Percentiles rank a stretch among this genome's conserved stretches.
These are phyloP conservation scores for Coniochaeta prunicola DNA, from an alignment of 2,329 filamentous ascomycete species.

Conservation along the genomic window DNA sequence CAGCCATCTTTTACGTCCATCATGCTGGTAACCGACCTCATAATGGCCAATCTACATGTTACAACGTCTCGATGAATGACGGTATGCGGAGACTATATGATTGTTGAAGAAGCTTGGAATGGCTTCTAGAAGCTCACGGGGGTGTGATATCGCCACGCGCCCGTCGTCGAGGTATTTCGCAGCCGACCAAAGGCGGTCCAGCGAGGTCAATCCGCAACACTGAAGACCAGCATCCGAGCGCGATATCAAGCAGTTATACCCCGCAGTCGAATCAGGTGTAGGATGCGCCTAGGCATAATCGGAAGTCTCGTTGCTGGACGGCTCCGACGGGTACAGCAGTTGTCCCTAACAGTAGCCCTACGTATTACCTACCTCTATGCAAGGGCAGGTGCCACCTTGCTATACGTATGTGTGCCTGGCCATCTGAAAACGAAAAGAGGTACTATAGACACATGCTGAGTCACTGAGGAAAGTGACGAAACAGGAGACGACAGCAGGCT, in stretches of 20 bases:
- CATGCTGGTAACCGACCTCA: conserved; percentile 8
- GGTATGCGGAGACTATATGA: conserved; percentile 4
- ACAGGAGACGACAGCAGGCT: too few species aligned
- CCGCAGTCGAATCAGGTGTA: not conserved
- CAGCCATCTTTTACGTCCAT: conserved; percentile 7
- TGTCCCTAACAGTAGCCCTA: not conserved
- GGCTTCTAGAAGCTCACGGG: conserved; percentile 10
- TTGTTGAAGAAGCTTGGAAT: conserved; percentile 7
- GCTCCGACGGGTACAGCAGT: not conserved
- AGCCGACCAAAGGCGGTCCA: not conserved
- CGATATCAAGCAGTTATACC: not conserved
- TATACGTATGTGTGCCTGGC: too few species aligned
- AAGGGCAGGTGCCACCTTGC: too few species aligned
- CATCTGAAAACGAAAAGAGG: too few species aligned
- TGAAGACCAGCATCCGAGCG: not conserved
- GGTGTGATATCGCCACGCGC: not conserved
- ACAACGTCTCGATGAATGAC: conserved; percentile 11
- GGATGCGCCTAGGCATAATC: not conserved
- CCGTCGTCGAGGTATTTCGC: not conserved
- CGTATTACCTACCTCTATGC: too few species aligned
- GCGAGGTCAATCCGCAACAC: not conserved
- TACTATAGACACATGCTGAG: too few species aligned
- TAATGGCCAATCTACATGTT: conserved; percentile 15
- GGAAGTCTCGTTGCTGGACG: not conserved
- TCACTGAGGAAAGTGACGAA: too few species aligned